A percentile compares a stretch with the other conserved stretches of the same genome.
These are phyloP conservation scores for Saccharum officinarum DNA, from an alignment of 176 grass and related monocot species.

Conservation along the genomic window DNA sequence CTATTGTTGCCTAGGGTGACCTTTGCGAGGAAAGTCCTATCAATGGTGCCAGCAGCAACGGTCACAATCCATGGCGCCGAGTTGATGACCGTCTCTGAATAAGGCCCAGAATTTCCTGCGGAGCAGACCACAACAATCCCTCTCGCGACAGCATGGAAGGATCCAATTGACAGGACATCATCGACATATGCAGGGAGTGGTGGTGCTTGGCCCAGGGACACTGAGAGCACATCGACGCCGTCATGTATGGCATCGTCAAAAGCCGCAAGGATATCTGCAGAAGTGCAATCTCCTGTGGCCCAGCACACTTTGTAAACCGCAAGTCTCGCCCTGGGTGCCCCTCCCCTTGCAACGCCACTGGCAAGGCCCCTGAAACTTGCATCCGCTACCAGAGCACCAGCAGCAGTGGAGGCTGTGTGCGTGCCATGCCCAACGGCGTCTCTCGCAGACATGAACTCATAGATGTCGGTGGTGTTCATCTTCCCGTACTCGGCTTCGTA, in stretches of 20 bases:
- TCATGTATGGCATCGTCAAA: conserved; percentile 95
- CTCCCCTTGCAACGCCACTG: conserved; percentile 79
- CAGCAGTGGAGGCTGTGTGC: conserved; percentile 90
- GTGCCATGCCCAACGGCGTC: conserved; percentile 82
- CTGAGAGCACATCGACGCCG: conserved; percentile 81
- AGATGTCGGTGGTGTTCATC: conserved; percentile 70
- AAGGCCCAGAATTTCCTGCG: conserved; percentile 89
- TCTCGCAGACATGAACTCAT: conserved; percentile 81
- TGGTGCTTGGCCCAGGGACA: conserved; percentile 86
- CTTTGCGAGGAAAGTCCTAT: conserved; percentile 67
- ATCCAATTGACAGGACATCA: conserved; percentile 83
- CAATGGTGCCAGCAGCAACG: conserved; percentile 85
- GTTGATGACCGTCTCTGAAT: conserved; percentile 88
- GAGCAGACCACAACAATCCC: conserved; percentile 86
- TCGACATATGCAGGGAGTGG: conserved; percentile 89
- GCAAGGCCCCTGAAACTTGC: conserved; percentile 85
- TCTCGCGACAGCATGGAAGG: conserved; percentile 76
- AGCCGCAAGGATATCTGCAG: conserved; percentile 89
- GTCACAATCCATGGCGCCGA: conserved; percentile 85
- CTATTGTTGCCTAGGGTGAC: conserved; percentile 82
- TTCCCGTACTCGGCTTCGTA: conserved; percentile 91
- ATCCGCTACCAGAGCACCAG: conserved; percentile 55
- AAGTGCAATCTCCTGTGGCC: conserved; percentile 80
- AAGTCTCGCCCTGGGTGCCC: conserved; percentile 68
- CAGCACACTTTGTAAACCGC: conserved; percentile 97